A percentile compares a stretch with the other conserved stretches of the same genome.
phyloP scores from a whole-genome alignment of 2,329 filamentous ascomycete genomes.

The Ascochyta fabae region DNA sequence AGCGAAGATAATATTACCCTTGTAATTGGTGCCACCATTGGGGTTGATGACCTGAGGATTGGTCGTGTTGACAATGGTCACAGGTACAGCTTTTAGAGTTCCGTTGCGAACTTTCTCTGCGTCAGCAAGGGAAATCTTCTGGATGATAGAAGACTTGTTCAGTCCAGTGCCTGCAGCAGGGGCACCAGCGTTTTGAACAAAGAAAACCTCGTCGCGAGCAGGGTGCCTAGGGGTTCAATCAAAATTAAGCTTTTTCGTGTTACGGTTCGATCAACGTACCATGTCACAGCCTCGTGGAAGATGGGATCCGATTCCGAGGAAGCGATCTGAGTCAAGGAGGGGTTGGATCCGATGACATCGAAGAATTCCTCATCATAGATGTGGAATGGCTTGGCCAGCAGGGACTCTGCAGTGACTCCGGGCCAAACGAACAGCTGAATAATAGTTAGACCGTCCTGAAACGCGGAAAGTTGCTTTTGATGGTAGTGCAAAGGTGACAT shows the following conservation, averaged over 20 bases:
- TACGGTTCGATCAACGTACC: conserved; percentile 9
- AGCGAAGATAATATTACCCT: conserved; percentile 34
- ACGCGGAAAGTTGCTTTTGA: not conserved
- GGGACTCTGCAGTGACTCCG: conserved; percentile 27
- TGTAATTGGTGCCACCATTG: conserved; percentile 32
- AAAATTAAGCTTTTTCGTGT: not conserved
- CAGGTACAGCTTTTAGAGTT: conserved; percentile 25
- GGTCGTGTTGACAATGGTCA: conserved; percentile 31
- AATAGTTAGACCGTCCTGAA: conserved; percentile 11
- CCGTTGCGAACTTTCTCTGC: conserved; percentile 33
- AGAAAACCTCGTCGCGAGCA: conserved; percentile 32
- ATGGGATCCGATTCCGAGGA: conserved; percentile 31
- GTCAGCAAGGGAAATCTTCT: conserved; percentile 34
- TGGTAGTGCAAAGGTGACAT: conserved; percentile 2
- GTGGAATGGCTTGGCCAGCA: conserved; percentile 32
- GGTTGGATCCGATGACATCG: conserved; percentile 31
- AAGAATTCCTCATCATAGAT: conserved; percentile 36
- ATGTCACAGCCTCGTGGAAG: conserved; percentile 35
- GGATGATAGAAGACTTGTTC: conserved; percentile 36
- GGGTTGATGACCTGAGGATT: conserved; percentile 36
- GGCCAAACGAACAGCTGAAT: conserved; percentile 30
- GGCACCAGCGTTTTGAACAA: conserved; percentile 34
- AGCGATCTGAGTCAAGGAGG: conserved; percentile 31
- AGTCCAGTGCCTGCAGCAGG: conserved; percentile 32
- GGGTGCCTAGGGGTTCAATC: conserved; percentile 16